A percentile compares a stretch with the other conserved stretches of the same genome.
phyloP scores from a whole-genome alignment of 2,329 filamentous ascomycete genomes.

The Fusarium sp. region DNA sequence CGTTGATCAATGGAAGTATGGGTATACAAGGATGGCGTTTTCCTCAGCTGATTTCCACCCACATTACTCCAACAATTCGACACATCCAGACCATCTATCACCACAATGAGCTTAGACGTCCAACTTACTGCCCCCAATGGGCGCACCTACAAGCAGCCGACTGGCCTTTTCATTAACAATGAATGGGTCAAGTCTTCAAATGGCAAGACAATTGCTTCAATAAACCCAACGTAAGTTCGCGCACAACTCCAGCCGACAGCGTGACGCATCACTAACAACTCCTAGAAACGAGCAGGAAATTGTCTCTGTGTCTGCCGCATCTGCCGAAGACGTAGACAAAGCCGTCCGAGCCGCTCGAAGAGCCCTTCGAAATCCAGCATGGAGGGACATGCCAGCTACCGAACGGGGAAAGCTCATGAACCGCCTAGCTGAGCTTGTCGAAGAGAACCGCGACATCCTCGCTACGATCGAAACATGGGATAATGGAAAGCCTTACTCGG shows the following conservation, averaged over 20 bases:
- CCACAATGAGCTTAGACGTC: slow-evolving; percentile 43
- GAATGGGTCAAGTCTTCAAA: slow-evolving; percentile 76
- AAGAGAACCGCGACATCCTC: slow-evolving; percentile 69
- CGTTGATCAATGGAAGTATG: not conserved
- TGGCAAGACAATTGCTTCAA: slow-evolving; percentile 70
- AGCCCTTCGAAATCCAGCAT: slow-evolving; percentile 77
- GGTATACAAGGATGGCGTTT: slow-evolving; percentile 26
- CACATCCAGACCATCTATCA: not conserved
- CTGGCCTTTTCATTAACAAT: slow-evolving; percentile 84
- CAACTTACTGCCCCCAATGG: slow-evolving; percentile 69
- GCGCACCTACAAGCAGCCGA: slow-evolving; percentile 75
- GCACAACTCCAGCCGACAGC: not conserved
- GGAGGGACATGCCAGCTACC: slow-evolving; percentile 76
- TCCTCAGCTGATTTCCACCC: slow-evolving; percentile 20
- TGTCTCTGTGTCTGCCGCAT: slow-evolving; percentile 53
- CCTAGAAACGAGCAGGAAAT: slow-evolving; percentile 54
- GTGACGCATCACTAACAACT: not conserved
- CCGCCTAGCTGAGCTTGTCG: slow-evolving; percentile 79
- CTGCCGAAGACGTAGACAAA: slow-evolving; percentile 52
- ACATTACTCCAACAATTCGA: not conserved
- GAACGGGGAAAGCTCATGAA: slow-evolving; percentile 79
- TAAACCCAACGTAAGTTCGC: slow-evolving; percentile 65
- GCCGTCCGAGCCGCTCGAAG: slow-evolving; percentile 68
- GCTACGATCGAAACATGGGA: slow-evolving; percentile 82
- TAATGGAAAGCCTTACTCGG: slow-evolving; percentile 78